Evolutionary conservation across 1,284 basidiomycete species (phyloP).

Genomic region (Tilletia walkeri): DNA sequence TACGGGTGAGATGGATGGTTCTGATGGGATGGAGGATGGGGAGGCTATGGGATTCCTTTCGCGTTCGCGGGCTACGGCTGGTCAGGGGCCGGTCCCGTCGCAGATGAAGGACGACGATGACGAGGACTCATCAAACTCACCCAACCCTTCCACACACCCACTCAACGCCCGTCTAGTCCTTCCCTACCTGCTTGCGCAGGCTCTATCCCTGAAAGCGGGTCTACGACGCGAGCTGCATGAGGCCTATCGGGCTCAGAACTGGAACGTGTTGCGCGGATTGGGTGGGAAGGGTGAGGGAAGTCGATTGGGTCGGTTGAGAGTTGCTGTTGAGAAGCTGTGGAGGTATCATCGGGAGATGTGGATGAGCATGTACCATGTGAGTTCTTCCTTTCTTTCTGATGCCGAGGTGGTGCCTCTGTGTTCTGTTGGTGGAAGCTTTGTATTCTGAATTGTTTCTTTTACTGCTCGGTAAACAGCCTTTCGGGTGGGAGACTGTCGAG

Average conservation of each 20-base stretch:
- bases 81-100: no score
- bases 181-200: constrained; percentile 32
- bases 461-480: constrained; percentile 23
- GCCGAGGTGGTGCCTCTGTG: not conserved
- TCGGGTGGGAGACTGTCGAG: constrained; percentile 56
- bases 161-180: constrained; percentile 41
- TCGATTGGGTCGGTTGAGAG: constrained; percentile 19
- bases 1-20: not conserved
- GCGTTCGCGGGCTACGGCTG: no score
- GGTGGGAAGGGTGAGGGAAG: constrained; percentile 19
- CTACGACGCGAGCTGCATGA: constrained; percentile 35
- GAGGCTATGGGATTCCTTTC: not conserved
- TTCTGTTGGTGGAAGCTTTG: not conserved
- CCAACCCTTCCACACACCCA: constrained; percentile 25
- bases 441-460: constrained; percentile 22
- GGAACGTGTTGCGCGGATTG: constrained; percentile 31
- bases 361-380: constrained; percentile 47
- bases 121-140: not conserved
- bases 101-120: no score
- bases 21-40: not conserved
- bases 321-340: constrained; percentile 43
- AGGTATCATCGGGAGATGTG: constrained; percentile 52
- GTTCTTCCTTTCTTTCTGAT: not conserved
- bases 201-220: constrained; percentile 36
- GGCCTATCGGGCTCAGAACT: constrained; percentile 35